These are phyloP conservation scores for Coemansia sp. DNA, from an alignment of 192 early-diverging fungal genomes.

Conservation along the genomic window DNA sequence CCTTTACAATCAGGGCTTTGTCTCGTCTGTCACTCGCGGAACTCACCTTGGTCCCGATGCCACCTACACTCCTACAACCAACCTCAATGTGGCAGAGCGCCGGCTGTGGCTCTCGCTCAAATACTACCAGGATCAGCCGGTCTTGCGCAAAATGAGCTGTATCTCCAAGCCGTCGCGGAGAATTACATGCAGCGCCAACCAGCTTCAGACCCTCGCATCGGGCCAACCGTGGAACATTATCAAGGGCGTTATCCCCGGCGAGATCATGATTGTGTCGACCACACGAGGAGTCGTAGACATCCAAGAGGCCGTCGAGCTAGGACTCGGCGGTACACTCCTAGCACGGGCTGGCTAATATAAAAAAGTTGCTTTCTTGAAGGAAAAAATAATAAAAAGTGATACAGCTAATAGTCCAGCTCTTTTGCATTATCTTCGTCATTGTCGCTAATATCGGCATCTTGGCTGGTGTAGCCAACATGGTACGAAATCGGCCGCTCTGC, in stretches of 20 bases:
- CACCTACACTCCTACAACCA: conserved; percentile 69
- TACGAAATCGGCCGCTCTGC: conserved; percentile 37
- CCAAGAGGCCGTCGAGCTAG: conserved; percentile 82
- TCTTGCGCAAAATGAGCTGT: conserved; percentile 71
- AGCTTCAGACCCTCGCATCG: conserved; percentile 75
- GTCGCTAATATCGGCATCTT: background rate
- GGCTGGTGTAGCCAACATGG: background rate
- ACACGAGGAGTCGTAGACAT: conserved; percentile 85
- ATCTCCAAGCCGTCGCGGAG: conserved; percentile 87
- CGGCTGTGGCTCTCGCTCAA: conserved; percentile 94
- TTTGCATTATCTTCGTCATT: background rate
- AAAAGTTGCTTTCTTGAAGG: background rate
- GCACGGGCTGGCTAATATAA: conserved; percentile 58
- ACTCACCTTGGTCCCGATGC: conserved; percentile 76
- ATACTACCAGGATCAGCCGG: conserved; percentile 82
- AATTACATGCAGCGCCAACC: conserved; percentile 75
- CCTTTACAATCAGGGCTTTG: conserved; percentile 90
- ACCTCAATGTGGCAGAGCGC: conserved; percentile 78
- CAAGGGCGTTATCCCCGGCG: conserved; percentile 81
- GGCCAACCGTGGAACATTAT: conserved; percentile 73
- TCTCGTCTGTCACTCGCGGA: conserved; percentile 75
- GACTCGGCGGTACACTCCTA: conserved; percentile 86
- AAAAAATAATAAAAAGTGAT: conserved; percentile 9
- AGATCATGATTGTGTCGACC: conserved; percentile 88
- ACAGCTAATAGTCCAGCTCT: background rate